Percentiles rank a stretch among this genome's conserved stretches.
phyloP scores from a whole-genome alignment of 2,329 filamentous ascomycete genomes.

The Colletotrichum sp. region DNA sequence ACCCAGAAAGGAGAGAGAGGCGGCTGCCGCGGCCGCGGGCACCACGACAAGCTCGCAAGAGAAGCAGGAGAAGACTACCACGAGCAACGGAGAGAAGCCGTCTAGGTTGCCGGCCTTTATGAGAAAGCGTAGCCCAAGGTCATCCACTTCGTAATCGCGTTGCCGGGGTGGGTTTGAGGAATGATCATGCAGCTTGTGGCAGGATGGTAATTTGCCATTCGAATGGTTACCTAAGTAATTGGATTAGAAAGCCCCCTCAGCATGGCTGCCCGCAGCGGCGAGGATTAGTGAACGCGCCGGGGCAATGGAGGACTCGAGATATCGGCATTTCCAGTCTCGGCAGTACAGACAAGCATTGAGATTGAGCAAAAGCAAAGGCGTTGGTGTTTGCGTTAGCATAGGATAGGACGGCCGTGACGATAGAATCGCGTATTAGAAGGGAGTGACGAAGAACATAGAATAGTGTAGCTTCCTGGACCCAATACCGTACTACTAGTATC shows the following conservation, averaged over 20 bases:
- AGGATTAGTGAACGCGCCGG: background rate
- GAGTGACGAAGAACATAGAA: background rate
- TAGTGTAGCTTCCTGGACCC: background rate
- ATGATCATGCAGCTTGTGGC: background rate
- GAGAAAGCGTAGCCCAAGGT: slow-evolving; percentile 19
- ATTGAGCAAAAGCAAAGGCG: slow-evolving; percentile 12
- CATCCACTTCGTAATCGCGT: slow-evolving; percentile 1
- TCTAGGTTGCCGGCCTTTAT: slow-evolving; percentile 18
- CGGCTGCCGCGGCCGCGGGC: background rate
- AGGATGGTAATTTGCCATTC: background rate
- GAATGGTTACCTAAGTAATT: background rate
- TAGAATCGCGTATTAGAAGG: background rate
- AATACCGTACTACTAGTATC: background rate
- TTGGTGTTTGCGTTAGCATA: slow-evolving; percentile 6
- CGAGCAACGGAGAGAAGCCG: slow-evolving; percentile 4
- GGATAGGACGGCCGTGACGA: background rate
- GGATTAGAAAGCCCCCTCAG: background rate
- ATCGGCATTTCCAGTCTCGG: background rate
- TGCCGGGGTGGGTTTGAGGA: background rate
- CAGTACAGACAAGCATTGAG: background rate
- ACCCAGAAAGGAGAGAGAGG: slow-evolving; percentile 1
- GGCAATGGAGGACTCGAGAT: background rate
- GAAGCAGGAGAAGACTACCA: slow-evolving; percentile 10
- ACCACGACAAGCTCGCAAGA: background rate
- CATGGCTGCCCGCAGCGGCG: background rate